Percentiles rank a stretch among this genome's conserved stretches.
Evolutionary conservation across 2,329 filamentous ascomycete species (phyloP).

Genomic region (Verticillium alfalfae): DNA sequence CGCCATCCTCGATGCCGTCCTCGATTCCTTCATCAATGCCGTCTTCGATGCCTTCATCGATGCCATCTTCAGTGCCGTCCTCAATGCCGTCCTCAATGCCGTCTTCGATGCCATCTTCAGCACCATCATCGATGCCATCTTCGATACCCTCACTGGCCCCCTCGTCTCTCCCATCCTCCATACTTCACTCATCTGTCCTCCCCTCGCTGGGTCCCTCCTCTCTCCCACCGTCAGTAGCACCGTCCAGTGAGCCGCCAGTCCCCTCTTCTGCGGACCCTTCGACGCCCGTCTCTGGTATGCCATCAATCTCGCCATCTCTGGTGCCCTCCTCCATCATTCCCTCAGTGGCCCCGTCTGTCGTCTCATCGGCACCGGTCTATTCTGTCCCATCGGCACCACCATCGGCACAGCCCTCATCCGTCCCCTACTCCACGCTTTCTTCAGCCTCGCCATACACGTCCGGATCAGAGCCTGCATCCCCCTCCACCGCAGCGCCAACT

Average conservation of each 20-base stretch:
- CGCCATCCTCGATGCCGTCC: too few relatives aligned
- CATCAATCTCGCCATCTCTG: not conserved
- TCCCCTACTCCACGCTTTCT: not conserved
- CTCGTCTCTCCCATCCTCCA: not conserved
- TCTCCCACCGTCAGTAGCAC: not conserved
- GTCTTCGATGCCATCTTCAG: not conserved
- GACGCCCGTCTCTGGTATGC: not conserved
- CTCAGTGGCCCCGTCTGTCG: not conserved
- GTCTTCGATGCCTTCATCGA: not conserved
- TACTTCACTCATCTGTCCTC: not conserved
- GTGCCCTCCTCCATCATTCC: not conserved
- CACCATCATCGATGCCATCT: not conserved
- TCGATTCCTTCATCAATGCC: not conserved
- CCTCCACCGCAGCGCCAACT: not conserved
- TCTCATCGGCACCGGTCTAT: not conserved
- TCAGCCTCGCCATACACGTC: not conserved
- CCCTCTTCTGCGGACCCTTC: not conserved
- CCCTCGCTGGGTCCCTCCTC: not conserved
- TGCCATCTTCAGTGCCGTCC: not conserved
- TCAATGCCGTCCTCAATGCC: too few relatives aligned
- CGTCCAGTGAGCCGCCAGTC: not conserved
- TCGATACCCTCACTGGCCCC: not conserved
- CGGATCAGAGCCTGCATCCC: not conserved
- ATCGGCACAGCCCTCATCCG: not conserved
- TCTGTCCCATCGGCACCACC: not conserved